Base-by-base conservation (phyloP, 2,329 filamentous ascomycete genomes). In the Botrytis sinoallii region DNA sequence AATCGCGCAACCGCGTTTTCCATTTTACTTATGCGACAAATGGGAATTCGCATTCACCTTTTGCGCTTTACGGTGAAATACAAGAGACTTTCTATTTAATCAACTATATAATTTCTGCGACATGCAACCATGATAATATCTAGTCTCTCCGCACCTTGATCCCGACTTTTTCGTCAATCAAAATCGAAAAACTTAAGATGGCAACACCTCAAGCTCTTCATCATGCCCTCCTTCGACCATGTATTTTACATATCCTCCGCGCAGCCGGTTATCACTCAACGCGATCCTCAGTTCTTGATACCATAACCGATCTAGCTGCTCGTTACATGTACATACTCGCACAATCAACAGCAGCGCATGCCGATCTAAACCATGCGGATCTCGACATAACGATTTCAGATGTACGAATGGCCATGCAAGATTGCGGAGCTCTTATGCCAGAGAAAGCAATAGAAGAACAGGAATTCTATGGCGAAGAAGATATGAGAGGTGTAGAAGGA, bases 231-330 rank as follows among this genome's bases (percentile, higher is more conserved):
- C 87, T 98, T 73, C 93, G 94, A 60, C 95, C 95, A 2, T 91
- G 91, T 66, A 89, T 98, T 75, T 89, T 98, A 74, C 94, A 98
- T 83, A 95, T 97, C 79, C 90, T 98, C 70, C 94, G 95, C 80
- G 93, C 95, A 44, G 92, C 94, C 38, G 95, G 95, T 81, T 98
- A 97, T 84, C 93, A 97, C 82, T 88, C 91, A 60, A 93, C 94
- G 69, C 90, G 90, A 72, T 91, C 93, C 2, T 91, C 92, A 5
- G 94, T 97, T 10, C 86, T 98, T 73, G 95, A 98, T 83, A 91
- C 93, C 16, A 83, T 98, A n/a, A 93, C 94, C 22, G 94, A 98
- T 82, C 87, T 98, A 12, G 91, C 94, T 0, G 92, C 91, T 61
- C 90, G 93, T 77, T 97, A 98, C 83, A 85, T 98, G 74, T 85